Evolutionary conservation across 192 early-diverging fungal species (phyloP).

Genomic region (Coemansia furcata): DNA sequence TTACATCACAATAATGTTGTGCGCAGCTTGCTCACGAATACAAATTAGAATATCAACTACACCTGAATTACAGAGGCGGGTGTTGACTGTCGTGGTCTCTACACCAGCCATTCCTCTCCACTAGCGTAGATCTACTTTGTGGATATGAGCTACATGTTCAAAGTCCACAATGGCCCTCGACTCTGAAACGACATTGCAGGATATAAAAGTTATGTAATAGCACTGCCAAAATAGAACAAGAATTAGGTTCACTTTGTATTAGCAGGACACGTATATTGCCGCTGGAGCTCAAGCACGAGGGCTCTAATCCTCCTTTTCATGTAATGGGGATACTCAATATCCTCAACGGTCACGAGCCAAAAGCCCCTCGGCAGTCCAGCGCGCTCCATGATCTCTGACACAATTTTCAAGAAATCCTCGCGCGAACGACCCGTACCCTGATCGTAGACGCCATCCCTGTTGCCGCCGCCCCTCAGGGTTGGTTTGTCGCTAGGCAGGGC

Average conservation of each 20-base stretch:
- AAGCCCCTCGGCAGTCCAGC: slow-evolving; percentile 47
- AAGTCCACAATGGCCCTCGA: too few relatives aligned
- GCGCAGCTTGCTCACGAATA: too few relatives aligned
- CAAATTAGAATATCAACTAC: too few relatives aligned
- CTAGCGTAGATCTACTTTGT: too few relatives aligned
- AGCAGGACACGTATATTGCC: slow-evolving; percentile 13
- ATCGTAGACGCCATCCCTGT: background rate
- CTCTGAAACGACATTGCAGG: too few relatives aligned
- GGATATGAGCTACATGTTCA: too few relatives aligned
- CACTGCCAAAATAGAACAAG: background rate
- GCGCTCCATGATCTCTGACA: slow-evolving; percentile 41
- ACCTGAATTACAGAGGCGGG: too few relatives aligned
- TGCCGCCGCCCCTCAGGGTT: slow-evolving; percentile 3
- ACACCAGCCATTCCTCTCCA: too few relatives aligned
- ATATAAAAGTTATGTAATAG: background rate
- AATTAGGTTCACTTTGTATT: background rate
- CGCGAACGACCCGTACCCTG: slow-evolving; percentile 6
- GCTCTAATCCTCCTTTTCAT: slow-evolving; percentile 45
- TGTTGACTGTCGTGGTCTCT: too few relatives aligned
- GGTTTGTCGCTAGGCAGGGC: slow-evolving; percentile 35
- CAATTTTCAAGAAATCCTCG: slow-evolving; percentile 34
- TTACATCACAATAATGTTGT: too few relatives aligned
- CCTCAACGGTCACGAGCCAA: slow-evolving; percentile 53
- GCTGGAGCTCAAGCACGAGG: slow-evolving; percentile 35
- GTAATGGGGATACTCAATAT: slow-evolving; percentile 52